Conservation (phyloP, 1,284 basidiomycete species). For the Pseudozyma flocculosa region DNA sequence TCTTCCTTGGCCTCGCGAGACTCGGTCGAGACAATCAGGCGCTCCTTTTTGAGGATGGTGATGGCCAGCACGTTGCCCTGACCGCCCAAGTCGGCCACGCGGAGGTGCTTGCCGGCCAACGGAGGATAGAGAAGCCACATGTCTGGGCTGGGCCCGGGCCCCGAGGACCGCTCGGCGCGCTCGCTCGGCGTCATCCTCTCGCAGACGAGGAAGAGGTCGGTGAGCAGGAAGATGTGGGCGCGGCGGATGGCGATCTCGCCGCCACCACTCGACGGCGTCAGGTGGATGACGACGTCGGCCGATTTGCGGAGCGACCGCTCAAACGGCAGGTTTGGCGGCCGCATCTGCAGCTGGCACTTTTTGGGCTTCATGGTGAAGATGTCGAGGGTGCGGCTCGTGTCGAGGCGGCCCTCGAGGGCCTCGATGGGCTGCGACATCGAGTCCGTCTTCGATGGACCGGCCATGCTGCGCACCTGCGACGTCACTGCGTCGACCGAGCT, state of each 20-base stretch:
- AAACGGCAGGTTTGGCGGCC: constrained; percentile 76
- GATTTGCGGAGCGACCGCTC: constrained; percentile 76
- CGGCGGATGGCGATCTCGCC: constrained; percentile 67
- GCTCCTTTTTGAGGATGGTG: constrained; percentile 85
- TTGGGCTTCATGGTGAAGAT: constrained; percentile 95
- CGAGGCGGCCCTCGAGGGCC: constrained; percentile 79
- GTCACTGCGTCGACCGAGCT: constrained; percentile 7
- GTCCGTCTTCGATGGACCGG: constrained; percentile 6
- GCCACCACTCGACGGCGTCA: constrained; percentile 68
- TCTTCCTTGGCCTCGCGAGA: constrained; percentile 69
- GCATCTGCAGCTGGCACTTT: constrained; percentile 84
- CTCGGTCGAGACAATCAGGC: constrained; percentile 69
- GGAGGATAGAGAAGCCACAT: constrained; percentile 96
- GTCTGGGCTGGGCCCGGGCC: constrained; percentile 62
- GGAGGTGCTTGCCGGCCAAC: constrained; percentile 85
- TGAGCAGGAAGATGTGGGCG: constrained; percentile 86
- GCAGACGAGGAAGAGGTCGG: constrained; percentile 83
- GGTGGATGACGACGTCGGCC: constrained; percentile 72
- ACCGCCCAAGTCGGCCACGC: constrained; percentile 62
- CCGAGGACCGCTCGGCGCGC: constrained; percentile 20
- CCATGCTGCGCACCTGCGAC: not conserved
- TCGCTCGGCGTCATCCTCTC: constrained; percentile 49
- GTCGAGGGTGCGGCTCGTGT: constrained; percentile 78
- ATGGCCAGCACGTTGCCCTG: constrained; percentile 73
- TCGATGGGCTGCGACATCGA: constrained; percentile 35